These are phyloP conservation scores for Gossypium australe DNA, from an alignment of 345 rosid genomes.

Conservation along the genomic window DNA sequence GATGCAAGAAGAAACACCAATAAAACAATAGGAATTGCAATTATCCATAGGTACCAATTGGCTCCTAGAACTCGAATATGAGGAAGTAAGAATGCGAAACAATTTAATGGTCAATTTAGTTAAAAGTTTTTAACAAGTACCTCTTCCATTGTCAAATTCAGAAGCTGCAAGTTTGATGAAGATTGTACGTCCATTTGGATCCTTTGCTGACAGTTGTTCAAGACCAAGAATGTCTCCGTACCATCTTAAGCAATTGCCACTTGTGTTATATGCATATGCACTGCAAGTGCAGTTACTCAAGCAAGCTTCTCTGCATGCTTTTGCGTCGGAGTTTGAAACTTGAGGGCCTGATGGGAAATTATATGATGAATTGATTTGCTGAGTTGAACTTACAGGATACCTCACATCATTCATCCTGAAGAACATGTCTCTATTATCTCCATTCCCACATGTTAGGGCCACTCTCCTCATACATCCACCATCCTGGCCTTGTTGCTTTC, in stretches of 20 bases:
- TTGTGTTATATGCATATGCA: constrained; percentile 16
- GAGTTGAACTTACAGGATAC: background rate
- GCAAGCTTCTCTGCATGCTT: constrained; percentile 10
- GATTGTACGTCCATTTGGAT: background rate
- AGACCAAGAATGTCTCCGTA: background rate
- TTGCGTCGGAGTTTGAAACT: background rate
- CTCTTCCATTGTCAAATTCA: constrained; percentile 10
- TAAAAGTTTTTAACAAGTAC: background rate
- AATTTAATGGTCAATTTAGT: background rate
- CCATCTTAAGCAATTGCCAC: constrained; percentile 11
- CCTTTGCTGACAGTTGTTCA: background rate
- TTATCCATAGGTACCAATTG: background rate
- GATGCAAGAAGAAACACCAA: background rate
- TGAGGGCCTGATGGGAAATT: background rate
- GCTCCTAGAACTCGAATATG: background rate
- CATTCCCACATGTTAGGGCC: constrained; percentile 19
- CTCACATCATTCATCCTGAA: constrained; percentile 5
- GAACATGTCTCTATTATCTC: constrained; percentile 15
- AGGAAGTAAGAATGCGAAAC: background rate
- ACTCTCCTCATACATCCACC: constrained; percentile 32
- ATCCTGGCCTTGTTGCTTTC: constrained; percentile 26
- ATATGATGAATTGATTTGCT: background rate
- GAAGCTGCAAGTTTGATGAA: constrained; percentile 14
- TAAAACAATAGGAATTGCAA: constrained; percentile 2
- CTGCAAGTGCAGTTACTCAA: constrained; percentile 14